Evolutionary conservation across 805 yeast species (phyloP).

Genomic region (Ogataea angusta): DNA sequence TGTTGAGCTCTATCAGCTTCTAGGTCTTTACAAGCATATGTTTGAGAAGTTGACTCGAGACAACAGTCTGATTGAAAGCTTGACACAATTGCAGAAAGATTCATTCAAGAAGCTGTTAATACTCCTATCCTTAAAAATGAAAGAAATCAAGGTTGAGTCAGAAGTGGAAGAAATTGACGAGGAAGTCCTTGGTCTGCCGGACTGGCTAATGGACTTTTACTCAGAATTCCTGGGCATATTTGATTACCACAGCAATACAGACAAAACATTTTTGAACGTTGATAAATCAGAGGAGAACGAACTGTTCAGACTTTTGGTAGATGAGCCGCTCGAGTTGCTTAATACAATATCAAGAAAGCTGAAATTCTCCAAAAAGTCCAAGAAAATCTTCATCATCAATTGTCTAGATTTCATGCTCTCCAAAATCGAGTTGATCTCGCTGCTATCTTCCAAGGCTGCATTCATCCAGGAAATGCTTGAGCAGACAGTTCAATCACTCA

Average conservation of each 20-base stretch:
- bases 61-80: slow-evolving; percentile 22
- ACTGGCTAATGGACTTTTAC: slow-evolving; percentile 71
- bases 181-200: slow-evolving; percentile 71
- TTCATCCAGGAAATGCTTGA: slow-evolving; percentile 36
- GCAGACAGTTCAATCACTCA: slow-evolving; percentile 37
- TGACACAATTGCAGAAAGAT: slow-evolving; percentile 34
- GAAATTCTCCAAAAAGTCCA: slow-evolving; percentile 27
- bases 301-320: slow-evolving; percentile 42
- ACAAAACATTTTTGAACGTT: slow-evolving; percentile 42
- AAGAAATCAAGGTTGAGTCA: slow-evolving; percentile 28
- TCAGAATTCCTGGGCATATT: slow-evolving; percentile 58
- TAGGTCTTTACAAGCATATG: slow-evolving; percentile 71
- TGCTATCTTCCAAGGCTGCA: slow-evolving; percentile 39
- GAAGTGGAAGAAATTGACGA: slow-evolving; percentile 37
- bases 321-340: slow-evolving; percentile 43
- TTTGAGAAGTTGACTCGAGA: slow-evolving; percentile 43
- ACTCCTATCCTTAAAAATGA: slow-evolving; percentile 38
- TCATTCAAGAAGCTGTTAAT: slow-evolving; percentile 39
- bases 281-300: slow-evolving; percentile 33
- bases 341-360: slow-evolving; percentile 22
- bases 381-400: slow-evolving; percentile 50
- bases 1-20: slow-evolving; percentile 56
- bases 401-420: slow-evolving; percentile 57
- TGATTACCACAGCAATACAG: slow-evolving; percentile 35
- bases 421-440: slow-evolving; percentile 46